phyloP scores from a whole-genome alignment of 2,329 filamentous ascomycete species.

The Fusarium haematococcum region DNA sequence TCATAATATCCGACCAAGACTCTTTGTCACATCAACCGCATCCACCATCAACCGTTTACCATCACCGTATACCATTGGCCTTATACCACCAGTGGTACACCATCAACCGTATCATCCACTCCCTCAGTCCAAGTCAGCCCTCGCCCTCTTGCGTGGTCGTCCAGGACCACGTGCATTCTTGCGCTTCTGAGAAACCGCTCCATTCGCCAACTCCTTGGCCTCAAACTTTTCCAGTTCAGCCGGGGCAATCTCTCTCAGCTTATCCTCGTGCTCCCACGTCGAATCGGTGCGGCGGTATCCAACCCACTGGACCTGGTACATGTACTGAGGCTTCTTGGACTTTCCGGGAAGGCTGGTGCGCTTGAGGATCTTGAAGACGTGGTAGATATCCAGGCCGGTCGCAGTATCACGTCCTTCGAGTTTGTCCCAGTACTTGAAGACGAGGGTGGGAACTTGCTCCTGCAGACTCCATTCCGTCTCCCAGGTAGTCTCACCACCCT shows the following conservation, averaged over 20 bases:
- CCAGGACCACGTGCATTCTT: slow-evolving; percentile 35
- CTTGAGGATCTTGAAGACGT: slow-evolving; percentile 44
- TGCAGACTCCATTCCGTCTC: slow-evolving; percentile 45
- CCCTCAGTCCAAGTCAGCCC: slow-evolving; percentile 11
- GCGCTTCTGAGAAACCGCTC: slow-evolving; percentile 35
- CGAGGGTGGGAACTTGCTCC: slow-evolving; percentile 40
- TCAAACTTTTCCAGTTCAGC: slow-evolving; percentile 41
- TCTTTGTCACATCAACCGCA: neutral
- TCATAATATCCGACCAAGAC: neutral
- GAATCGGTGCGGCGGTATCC: slow-evolving; percentile 40
- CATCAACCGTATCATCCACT: neutral
- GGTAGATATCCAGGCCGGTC: slow-evolving; percentile 40
- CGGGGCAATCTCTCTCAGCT: slow-evolving; percentile 39
- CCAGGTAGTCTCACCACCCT: slow-evolving; percentile 40
- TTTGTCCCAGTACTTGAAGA: slow-evolving; percentile 45
- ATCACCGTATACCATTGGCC: neutral
- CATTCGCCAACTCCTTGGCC: slow-evolving; percentile 33
- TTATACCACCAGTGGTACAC: neutral
- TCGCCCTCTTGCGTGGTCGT: slow-evolving; percentile 42
- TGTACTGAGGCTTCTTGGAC: slow-evolving; percentile 29
- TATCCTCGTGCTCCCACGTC: slow-evolving; percentile 39
- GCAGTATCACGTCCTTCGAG: slow-evolving; percentile 39
- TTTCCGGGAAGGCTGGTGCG: slow-evolving; percentile 26
- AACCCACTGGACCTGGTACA: slow-evolving; percentile 45
- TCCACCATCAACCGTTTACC: neutral